A percentile compares a stretch with the other conserved stretches of the same genome.
Evolutionary conservation across 1,139 yeast genomes (phyloP).

Genomic region (Pichia sp.): DNA sequence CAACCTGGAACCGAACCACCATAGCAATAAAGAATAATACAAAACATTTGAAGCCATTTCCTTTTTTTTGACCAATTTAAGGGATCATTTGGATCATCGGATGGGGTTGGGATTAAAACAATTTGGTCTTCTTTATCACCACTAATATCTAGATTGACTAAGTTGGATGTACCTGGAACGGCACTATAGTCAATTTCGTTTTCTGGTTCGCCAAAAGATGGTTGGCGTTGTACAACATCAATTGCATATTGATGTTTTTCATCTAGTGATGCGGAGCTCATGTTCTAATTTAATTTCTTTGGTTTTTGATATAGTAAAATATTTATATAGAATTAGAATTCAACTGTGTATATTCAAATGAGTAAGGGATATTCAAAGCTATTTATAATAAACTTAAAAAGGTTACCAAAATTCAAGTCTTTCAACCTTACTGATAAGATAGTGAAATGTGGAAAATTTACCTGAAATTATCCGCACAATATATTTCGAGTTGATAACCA

Average conservation of each 20-base stretch:
- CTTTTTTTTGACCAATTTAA: conserved; percentile 38
- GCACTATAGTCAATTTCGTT: conserved; percentile 31
- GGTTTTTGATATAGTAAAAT: no score
- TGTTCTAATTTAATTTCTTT: no score
- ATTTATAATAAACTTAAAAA: no score
- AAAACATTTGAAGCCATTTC: conserved; percentile 34
- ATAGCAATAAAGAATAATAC: conserved; percentile 38
- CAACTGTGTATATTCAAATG: no score
- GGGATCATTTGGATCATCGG: conserved; percentile 45
- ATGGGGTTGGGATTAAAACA: conserved; percentile 40
- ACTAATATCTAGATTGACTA: conserved; percentile 41
- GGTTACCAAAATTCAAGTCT: no score
- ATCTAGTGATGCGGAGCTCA: not conserved
- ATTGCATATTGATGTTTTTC: conserved; percentile 5
- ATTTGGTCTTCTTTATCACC: conserved; percentile 33
- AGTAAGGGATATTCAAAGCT: no score
- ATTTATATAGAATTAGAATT: no score
- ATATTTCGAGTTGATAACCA: no score
- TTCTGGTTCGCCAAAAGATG: not conserved
- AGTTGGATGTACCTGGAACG: conserved; percentile 58
- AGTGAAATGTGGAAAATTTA: no score
- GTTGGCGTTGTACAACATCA: not conserved
- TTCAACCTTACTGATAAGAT: no score
- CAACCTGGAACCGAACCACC: conserved; percentile 45
- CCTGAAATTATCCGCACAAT: no score